Evolutionary conservation across 2,329 filamentous ascomycete genomes (phyloP).

Genomic region (Sporothrix brunneoviolacea): DNA sequence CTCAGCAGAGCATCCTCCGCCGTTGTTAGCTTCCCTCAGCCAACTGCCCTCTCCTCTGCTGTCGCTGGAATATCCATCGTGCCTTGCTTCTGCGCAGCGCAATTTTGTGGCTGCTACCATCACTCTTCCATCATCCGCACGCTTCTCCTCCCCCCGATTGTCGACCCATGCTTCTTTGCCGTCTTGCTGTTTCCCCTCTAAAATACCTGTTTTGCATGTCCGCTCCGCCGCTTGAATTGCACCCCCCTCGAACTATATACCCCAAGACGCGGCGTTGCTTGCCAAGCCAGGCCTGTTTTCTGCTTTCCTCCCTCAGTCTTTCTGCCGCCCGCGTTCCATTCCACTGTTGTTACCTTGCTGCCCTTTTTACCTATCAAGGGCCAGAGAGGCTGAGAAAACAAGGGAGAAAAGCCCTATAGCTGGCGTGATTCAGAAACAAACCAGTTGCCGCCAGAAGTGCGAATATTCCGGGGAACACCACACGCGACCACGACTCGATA

Average conservation of each 20-base stretch:
- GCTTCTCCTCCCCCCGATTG: not conserved
- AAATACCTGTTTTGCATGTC: not conserved
- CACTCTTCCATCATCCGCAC: not conserved
- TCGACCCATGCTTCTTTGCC: not conserved
- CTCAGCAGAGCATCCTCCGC: too few relatives aligned
- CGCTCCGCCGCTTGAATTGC: not conserved
- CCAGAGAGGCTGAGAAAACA: too few relatives aligned
- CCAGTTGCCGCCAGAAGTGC: too few relatives aligned
- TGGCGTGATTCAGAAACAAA: too few relatives aligned
- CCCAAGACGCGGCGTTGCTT: not conserved
- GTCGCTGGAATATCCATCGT: not conserved
- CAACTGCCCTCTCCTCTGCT: too few relatives aligned
- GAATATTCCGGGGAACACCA: too few relatives aligned
- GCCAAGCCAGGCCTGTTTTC: not conserved
- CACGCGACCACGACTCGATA: too few relatives aligned
- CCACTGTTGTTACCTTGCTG: too few relatives aligned
- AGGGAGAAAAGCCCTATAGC: too few relatives aligned
- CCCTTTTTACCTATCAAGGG: too few relatives aligned
- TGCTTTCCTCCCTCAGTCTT: not conserved
- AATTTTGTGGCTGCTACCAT: not conserved
- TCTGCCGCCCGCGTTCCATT: not conserved
- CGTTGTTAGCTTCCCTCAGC: too few relatives aligned
- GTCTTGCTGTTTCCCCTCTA: not conserved
- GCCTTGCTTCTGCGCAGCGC: too few relatives aligned
- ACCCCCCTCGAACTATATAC: not conserved